Evolutionary conservation across 148 eudicot genomes (phyloP).

Genomic region (Silene uniflora): DNA sequence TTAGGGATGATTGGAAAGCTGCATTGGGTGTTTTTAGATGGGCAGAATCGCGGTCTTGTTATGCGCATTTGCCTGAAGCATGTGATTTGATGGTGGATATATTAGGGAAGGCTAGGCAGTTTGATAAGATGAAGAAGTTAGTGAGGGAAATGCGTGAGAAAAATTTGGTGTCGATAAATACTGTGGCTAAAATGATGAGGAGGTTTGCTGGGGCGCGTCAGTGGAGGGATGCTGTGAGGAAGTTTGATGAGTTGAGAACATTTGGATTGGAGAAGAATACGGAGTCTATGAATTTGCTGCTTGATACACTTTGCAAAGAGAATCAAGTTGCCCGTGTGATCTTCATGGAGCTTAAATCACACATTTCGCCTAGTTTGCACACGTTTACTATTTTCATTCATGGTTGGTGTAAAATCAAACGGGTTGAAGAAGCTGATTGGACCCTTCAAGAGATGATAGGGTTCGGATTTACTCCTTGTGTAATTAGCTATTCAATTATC

Average conservation of each 20-base stretch:
- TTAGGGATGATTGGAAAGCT: constrained; percentile 72
- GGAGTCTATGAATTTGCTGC: constrained; percentile 78
- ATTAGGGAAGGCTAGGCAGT: constrained; percentile 74
- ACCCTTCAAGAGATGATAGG: constrained; percentile 95
- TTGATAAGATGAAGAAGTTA: constrained; percentile 61
- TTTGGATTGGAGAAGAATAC: constrained; percentile 67
- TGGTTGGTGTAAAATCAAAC: constrained; percentile 87
- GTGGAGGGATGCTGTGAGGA: constrained; percentile 60
- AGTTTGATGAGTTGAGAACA: constrained; percentile 57
- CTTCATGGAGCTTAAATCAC: constrained; percentile 62
- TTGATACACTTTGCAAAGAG: constrained; percentile 90
- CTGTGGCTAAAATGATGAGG: constrained; percentile 73
- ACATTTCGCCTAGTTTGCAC: constrained; percentile 62
- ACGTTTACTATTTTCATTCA: constrained; percentile 77
- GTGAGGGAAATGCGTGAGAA: constrained; percentile 54
- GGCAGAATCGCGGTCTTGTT: constrained; percentile 34
- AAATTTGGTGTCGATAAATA: constrained; percentile 43
- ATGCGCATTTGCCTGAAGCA: constrained; percentile 43
- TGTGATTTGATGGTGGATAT: constrained; percentile 78
- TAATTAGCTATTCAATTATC: constrained; percentile 79
- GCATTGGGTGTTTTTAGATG: too few relatives aligned
- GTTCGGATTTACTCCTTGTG: constrained; percentile 67
- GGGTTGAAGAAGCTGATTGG: constrained; percentile 85
- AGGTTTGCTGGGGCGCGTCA: constrained; percentile 70
- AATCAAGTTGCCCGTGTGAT: constrained; percentile 68